Evolutionary conservation across 768 basidiomycete species (phyloP).

Genomic region (Podaxis mareebaensis): DNA sequence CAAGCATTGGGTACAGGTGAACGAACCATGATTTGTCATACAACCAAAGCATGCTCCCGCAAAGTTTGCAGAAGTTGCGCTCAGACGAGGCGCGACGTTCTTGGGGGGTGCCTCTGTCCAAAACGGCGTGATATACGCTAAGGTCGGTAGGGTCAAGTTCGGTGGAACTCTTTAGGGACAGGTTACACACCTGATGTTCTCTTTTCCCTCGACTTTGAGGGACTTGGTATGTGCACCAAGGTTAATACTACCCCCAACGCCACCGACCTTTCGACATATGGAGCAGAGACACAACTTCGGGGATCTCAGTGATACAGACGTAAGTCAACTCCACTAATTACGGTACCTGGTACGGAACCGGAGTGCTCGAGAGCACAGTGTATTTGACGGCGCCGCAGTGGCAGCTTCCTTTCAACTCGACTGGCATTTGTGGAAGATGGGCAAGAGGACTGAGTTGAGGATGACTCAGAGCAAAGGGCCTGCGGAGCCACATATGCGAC

Average conservation of each 20-base stretch:
- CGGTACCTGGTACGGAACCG: slow-evolving; percentile 63
- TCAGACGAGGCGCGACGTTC: slow-evolving; percentile 53
- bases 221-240: slow-evolving; percentile 57
- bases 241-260: slow-evolving; percentile 64
- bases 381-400: slow-evolving; percentile 55
- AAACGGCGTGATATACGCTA: slow-evolving; percentile 63
- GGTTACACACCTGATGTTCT: slow-evolving; percentile 46
- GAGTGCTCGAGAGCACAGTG: slow-evolving; percentile 50
- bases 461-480: not conserved
- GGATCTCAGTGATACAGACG: not conserved
- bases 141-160: not conserved
- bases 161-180: not conserved
- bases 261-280: slow-evolving; percentile 72
- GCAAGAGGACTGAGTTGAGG: too few species aligned
- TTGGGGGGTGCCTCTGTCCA: slow-evolving; percentile 54
- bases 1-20: not conserved
- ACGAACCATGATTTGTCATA: slow-evolving; percentile 56
- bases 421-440: slow-evolving; percentile 43
- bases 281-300: slow-evolving; percentile 62
- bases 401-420: slow-evolving; percentile 55
- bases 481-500: not conserved
- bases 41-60: slow-evolving; percentile 68
- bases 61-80: slow-evolving; percentile 63
- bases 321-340: not conserved
- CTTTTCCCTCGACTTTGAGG: slow-evolving; percentile 54